Base-by-base conservation (phyloP, 371 early-diverging fungal species). In the Haplosporangium sp. region DNA sequence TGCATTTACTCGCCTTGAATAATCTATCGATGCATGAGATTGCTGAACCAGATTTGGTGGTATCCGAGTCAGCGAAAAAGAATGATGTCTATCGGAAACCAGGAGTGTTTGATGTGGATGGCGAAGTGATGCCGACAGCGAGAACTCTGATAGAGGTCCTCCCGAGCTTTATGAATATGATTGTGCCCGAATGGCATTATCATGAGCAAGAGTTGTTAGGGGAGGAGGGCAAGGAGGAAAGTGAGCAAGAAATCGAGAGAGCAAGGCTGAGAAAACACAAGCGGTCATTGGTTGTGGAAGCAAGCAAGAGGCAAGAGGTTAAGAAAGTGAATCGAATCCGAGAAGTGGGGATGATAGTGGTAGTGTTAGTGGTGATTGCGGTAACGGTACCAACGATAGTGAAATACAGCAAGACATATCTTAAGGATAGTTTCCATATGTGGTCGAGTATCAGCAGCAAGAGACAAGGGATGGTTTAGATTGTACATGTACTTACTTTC, bases 91-190 rank as follows among this genome's bases (percentile, higher is more conserved):
- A 79, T 44, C 59, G 52, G 34, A 53, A 56, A 13, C 81, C 81
- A 5, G 81, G 81, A 0, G 11, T 71, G 27, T 79, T 79, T 65
- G 81, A 79, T 53, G 69, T 79, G 1, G 81, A 79, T 52, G 81
- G 81, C 9, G 81, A 79, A 40, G 62, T 61, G 15, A 74, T 79
- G 71, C 74, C 71, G 1, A 79, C 81, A 2, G 48, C 75, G 0
- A 38, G 81, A 56, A 79, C 81, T 0, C 52, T 79, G 65, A 74
- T 79, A 37, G 75, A 79, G 47, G 57, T 79, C 42, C 69, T 71
- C 7, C 81, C 74, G 0, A 71, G 72, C 9, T 74, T 74, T 39
- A 67, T 79, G 75, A 58, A 71, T 2, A 40, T 79, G 5, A 50
- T 71, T 17, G 75, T 79, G 0, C 81, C 81, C 15, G 81, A 79